These are phyloP conservation scores for Raffaelea deltoideospora DNA, from an alignment of 2,329 filamentous ascomycete genomes.

Conservation along the genomic window DNA sequence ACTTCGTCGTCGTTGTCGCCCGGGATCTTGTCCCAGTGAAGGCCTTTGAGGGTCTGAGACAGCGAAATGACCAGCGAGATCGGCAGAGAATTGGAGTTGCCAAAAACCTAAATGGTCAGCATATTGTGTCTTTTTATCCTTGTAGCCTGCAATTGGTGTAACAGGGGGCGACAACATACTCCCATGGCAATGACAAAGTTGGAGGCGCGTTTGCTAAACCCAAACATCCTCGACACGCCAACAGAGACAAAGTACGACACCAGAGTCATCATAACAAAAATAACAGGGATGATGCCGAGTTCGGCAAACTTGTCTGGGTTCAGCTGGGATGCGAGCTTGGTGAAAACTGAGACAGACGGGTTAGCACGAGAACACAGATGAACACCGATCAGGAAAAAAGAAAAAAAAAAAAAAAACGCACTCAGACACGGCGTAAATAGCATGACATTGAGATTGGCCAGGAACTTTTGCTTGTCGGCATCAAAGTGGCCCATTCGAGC, in stretches of 20 bases:
- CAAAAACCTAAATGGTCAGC: constrained; percentile 72
- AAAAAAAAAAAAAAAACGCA: constrained; percentile 17
- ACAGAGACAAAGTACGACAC: constrained; percentile 71
- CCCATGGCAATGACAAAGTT: constrained; percentile 98
- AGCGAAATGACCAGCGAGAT: constrained; percentile 92
- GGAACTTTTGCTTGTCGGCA: constrained; percentile 88
- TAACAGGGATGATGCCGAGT: constrained; percentile 84
- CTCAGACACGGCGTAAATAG: constrained; percentile 94
- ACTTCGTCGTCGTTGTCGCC: constrained; percentile 94
- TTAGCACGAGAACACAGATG: too few species aligned
- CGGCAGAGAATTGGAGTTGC: constrained; percentile 93
- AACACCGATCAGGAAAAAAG: neutral
- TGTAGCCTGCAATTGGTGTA: too few species aligned
- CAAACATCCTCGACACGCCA: constrained; percentile 55
- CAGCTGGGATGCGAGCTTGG: constrained; percentile 87
- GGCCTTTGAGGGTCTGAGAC: constrained; percentile 76
- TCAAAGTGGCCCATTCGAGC: constrained; percentile 86
- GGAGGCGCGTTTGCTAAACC: constrained; percentile 68
- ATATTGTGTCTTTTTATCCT: too few species aligned
- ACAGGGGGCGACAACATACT: constrained; percentile 14
- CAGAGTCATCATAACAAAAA: constrained; percentile 76
- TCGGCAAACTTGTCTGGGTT: constrained; percentile 82
- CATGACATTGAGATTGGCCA: constrained; percentile 90
- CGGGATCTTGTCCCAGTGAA: constrained; percentile 86
- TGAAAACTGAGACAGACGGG: constrained; percentile 55